phyloP scores from a whole-genome alignment of 2,329 filamentous ascomycete genomes.

The Neonectria sp. region DNA sequence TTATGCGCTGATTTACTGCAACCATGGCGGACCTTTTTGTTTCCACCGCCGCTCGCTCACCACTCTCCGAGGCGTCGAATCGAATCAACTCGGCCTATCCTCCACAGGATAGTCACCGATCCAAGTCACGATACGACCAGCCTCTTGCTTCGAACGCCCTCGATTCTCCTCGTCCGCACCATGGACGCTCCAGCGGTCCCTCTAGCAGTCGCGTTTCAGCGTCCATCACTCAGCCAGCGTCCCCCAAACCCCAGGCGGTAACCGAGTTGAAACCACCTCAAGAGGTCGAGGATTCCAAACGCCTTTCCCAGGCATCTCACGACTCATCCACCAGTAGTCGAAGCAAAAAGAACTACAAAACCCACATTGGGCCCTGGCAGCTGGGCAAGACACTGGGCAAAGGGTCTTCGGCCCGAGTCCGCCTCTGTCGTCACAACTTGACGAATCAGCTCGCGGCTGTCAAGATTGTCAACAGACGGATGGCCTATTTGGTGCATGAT shows the following conservation, averaged over 20 bases:
- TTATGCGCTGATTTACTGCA: constrained; percentile 54
- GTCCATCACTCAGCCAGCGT: constrained; percentile 28
- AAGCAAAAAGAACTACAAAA: constrained; percentile 68
- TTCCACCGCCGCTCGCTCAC: constrained; percentile 53
- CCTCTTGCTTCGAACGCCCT: constrained; percentile 30
- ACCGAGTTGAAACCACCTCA: constrained; percentile 47
- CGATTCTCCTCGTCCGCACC: constrained; percentile 33
- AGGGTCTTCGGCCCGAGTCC: constrained; percentile 90
- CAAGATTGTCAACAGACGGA: constrained; percentile 93
- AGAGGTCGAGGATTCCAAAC: constrained; percentile 53
- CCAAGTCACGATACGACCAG: constrained; percentile 52
- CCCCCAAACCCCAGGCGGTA: constrained; percentile 37
- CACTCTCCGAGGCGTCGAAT: constrained; percentile 64
- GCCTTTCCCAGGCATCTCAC: constrained; percentile 59
- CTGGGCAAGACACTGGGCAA: constrained; percentile 90
- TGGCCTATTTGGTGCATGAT: constrained; percentile 84
- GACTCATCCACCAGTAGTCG: constrained; percentile 58
- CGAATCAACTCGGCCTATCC: constrained; percentile 61
- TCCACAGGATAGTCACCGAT: constrained; percentile 43
- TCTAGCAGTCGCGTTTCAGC: constrained; percentile 36
- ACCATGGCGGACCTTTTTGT: constrained; percentile 52
- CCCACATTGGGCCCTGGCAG: constrained; percentile 94
- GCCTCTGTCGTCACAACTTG: constrained; percentile 83
- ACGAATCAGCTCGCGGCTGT: constrained; percentile 90
- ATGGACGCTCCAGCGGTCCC: constrained; percentile 35